Base-by-base conservation (phyloP, 2,329 filamentous ascomycete genomes). In the Verticillium tricorpus region DNA sequence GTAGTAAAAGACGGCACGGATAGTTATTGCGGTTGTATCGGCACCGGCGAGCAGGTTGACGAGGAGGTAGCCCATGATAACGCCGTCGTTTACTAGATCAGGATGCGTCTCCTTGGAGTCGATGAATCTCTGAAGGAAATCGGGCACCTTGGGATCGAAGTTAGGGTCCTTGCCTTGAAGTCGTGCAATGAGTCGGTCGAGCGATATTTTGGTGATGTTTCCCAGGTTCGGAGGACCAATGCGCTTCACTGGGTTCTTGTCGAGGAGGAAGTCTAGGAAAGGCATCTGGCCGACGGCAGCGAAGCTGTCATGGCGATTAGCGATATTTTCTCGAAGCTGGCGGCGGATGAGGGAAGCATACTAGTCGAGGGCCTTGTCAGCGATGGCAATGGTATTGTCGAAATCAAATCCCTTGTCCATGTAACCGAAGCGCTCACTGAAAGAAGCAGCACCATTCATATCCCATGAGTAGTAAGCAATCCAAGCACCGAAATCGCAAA, bases 391-490 rank as follows among this genome's bases (percentile, higher is more conserved):
- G 31, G 60, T 63, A 9, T 58, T 57, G 58, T 67, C 65, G 50
- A 61, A 62, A 54, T 67, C 65, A 55, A 31, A 54, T n/a, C 64
- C 71, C 5, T 71, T 66, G 19, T 76, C 68, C 40, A 80, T 67
- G 67, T 78, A 80, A 9, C 78, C 78, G 62, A 79, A 74, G 37
- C 71, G 73, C 14, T 73, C 68, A 57, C 74, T 74, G 61, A 78
- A 80, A 35, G 74, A 74, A 7, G 76, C 67, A 40, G 73, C 69
- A 40, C 76, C 75, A 62, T 80, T 71, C 11, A 79, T 73, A 62
- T 81, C 78, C 70, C 76, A 79, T 17, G 76, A 64, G 56, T 69
- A 71, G 58, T 61, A 71, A 2, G 50, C 11, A 32, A 71, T 62
- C 68, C 70, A 73, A 60, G 68, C 57, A 15, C 66, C 69, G 12